phyloP scores from a whole-genome alignment of 768 basidiomycete species.

The Termitomyces sp. region DNA sequence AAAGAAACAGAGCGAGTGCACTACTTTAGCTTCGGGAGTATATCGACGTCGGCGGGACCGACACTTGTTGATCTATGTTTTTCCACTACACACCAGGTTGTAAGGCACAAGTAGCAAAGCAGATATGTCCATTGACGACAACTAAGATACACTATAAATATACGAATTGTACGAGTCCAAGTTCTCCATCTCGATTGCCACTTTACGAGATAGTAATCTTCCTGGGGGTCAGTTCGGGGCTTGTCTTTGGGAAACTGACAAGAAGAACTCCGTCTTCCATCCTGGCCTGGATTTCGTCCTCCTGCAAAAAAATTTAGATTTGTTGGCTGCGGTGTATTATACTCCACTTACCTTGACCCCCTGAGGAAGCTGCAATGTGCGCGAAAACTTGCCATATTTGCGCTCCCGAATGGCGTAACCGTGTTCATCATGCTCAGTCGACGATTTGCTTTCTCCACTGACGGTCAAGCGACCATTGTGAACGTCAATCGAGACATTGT shows the following conservation, averaged over 20 bases:
- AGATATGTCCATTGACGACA: not conserved
- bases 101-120: not conserved
- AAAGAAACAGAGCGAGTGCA: not conserved
- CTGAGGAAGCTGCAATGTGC: constrained; percentile 45
- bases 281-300: constrained; percentile 44
- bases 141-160: not conserved
- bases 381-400: constrained; percentile 46
- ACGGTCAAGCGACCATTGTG: constrained; percentile 46
- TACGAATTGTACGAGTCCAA: not conserved
- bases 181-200: not conserved
- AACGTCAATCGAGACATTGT: constrained; percentile 46
- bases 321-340: not conserved
- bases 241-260: constrained; percentile 46
- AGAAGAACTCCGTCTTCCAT: constrained; percentile 48
- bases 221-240: constrained; percentile 41
- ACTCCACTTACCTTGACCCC: constrained; percentile 41
- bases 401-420: constrained; percentile 47
- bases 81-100: not conserved
- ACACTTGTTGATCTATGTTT: constrained; percentile 6
- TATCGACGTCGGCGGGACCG: not conserved
- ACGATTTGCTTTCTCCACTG: constrained; percentile 39
- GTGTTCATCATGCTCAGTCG: constrained; percentile 30
- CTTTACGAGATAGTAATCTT: constrained; percentile 35
- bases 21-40: not conserved
- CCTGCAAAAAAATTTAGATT: constrained; percentile 22